Evolutionary conservation across 2,329 filamentous ascomycete genomes (phyloP).

Genomic region (Aspergillus sp.): DNA sequence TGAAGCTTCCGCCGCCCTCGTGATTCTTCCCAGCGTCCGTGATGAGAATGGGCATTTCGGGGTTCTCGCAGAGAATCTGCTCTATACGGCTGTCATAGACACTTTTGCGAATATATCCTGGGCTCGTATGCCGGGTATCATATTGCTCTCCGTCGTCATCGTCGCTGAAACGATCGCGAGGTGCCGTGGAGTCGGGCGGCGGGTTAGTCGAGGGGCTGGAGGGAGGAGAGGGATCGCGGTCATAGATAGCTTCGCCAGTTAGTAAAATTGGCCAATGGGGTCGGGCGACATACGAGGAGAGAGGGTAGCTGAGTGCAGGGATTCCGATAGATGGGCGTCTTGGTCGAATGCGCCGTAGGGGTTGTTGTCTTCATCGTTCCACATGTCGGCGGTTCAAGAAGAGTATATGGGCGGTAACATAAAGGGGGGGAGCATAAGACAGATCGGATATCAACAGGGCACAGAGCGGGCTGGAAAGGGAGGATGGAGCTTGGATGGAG

Average conservation of each 20-base stretch:
- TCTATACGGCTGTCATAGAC: constrained; percentile 93
- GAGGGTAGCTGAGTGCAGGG: constrained; percentile 49
- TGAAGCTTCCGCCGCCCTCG: constrained; percentile 85
- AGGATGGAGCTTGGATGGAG: not conserved
- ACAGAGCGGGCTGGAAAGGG: not conserved
- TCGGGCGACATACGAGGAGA: constrained; percentile 40
- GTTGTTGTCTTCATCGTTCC: constrained; percentile 99
- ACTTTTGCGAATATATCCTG: constrained; percentile 52
- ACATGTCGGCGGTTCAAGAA: too few relatives aligned
- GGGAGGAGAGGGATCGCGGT: constrained; percentile 53
- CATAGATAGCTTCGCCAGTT: constrained; percentile 41
- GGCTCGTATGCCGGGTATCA: constrained; percentile 41
- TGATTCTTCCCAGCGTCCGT: constrained; percentile 91
- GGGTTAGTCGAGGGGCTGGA: constrained; percentile 64
- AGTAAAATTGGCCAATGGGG: constrained; percentile 6
- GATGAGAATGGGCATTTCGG: constrained; percentile 80
- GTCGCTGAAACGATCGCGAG: constrained; percentile 47
- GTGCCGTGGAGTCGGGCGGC: constrained; percentile 49
- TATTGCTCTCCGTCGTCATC: constrained; percentile 49
- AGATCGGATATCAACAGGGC: not conserved
- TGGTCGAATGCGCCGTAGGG: constrained; percentile 92
- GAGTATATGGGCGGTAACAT: constrained; percentile 22
- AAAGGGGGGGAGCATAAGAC: constrained; percentile 4
- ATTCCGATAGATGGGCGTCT: constrained; percentile 65
- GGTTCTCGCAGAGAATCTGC: constrained; percentile 94